Base-by-base conservation (phyloP, 306 rosid genomes). In the Vicia villosa region DNA sequence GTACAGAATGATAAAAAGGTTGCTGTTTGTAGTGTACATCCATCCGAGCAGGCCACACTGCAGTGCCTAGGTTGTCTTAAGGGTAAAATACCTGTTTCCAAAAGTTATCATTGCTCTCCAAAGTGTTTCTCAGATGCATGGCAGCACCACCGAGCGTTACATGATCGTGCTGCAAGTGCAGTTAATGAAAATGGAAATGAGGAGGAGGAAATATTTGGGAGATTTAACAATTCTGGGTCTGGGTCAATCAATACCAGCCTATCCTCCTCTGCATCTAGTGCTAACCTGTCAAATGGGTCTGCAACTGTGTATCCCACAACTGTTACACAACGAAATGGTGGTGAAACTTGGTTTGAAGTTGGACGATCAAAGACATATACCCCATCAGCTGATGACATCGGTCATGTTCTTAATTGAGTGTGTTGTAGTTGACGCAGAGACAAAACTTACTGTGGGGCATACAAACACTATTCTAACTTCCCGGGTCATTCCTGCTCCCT, bases 61-160 rank as follows among this genome's bases (percentile, higher is more conserved):
- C 99, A 95, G 89, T 95, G 99, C 81, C 77, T 95, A 73, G 97
- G 96, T 56, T 95, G 99, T 81, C 79, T 95, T 19, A 91, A 95
- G 85, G 92, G 88, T 63, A 95, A 91, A 87, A 82, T 95, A 58
- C 93, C 97, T 63, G 89, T 86, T 74, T 66, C 92, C 45, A 95
- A 91, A 81, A 95, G 99, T 73, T 95, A 91, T 55, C 99, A 95
- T 66, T 95, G 99, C 86, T 76, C 96, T 8, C 85, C 99, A 15
- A 95, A 95, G 84, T 95, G 99, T 79, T 95, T 95, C 78, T 95
- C 97, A 28, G 99, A 95, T 72, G 96, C 99, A 45, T 95, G 99
- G 99, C 99, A 95, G 80, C 99, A 95, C 82, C 99, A 95, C 63
- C 99, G 99, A 67, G 92, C 87, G 64, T 82, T 95, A 66, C 99